Evolutionary conservation across 495 filamentous ascomycete genomes (phyloP).

Genomic region (Neohortaea acidophila): DNA sequence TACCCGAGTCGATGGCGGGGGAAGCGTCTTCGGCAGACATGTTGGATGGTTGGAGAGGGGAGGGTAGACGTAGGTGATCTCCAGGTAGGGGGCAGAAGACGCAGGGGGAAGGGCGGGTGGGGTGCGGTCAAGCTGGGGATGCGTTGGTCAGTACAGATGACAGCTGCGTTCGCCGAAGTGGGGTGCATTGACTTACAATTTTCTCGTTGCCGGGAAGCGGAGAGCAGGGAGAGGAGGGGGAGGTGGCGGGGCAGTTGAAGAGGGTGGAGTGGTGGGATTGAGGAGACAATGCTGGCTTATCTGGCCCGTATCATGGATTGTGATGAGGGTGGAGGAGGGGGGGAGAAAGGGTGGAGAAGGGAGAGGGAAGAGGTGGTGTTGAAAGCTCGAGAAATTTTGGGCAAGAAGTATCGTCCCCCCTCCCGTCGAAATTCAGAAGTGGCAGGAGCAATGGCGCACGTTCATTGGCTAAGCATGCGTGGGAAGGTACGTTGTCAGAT

Average conservation of each 20-base stretch:
- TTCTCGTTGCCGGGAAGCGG: not conserved
- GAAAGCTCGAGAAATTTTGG: too few relatives aligned
- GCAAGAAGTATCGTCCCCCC: too few relatives aligned
- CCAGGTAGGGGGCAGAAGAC: not conserved
- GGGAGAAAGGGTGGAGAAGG: not conserved
- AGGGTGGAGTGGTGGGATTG: too few relatives aligned
- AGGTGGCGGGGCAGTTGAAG: not conserved
- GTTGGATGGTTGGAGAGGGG: not conserved
- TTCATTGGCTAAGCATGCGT: too few relatives aligned
- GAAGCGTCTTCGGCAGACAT: constrained; percentile 26
- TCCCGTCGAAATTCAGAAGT: too few relatives aligned
- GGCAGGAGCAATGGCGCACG: too few relatives aligned
- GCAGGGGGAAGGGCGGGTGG: not conserved
- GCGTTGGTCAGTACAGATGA: not conserved
- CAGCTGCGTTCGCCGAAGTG: not conserved
- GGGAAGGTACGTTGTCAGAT: too few relatives aligned
- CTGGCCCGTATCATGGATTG: not conserved
- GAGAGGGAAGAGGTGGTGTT: too few relatives aligned
- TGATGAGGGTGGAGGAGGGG: not conserved
- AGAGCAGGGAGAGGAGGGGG: not conserved
- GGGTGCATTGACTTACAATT: too few relatives aligned
- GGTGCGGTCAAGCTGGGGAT: not conserved
- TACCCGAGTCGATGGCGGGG: constrained; percentile 17
- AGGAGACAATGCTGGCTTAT: not conserved
- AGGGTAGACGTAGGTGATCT: not conserved